A percentile compares a stretch with the other conserved stretches of the same genome.
Evolutionary conservation across 164 flowering plant species (phyloP).

Genomic region (Annona cherimola): DNA sequence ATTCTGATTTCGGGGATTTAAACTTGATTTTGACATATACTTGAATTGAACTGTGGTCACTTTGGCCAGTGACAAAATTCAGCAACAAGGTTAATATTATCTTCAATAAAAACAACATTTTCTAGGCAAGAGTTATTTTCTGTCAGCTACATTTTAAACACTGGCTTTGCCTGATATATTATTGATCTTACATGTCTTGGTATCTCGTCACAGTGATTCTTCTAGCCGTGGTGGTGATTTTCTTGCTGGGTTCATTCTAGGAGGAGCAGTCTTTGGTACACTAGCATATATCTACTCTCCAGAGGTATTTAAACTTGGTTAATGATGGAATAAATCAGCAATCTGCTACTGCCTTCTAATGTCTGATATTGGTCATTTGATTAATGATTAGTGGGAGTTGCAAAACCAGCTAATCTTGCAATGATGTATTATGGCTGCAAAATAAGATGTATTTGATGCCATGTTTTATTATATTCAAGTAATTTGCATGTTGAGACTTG

Average conservation of each 20-base stretch:
- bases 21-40: too few species aligned
- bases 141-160: too few species aligned
- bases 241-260: constrained; percentile 79
- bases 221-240: constrained; percentile 54
- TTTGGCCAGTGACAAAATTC: too few species aligned
- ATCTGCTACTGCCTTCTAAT: too few species aligned
- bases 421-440: background rate
- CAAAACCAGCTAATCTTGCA: background rate
- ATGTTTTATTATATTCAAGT: background rate
- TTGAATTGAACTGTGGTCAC: too few species aligned
- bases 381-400: too few species aligned
- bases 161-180: too few species aligned
- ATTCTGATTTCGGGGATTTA: too few species aligned
- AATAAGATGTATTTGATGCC: background rate
- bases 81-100: too few species aligned
- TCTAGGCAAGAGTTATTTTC: too few species aligned
- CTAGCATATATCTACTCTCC: constrained; percentile 84
- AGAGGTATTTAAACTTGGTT: constrained; percentile 48
- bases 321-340: background rate
- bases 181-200: background rate
- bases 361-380: too few species aligned
- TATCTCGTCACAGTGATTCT: constrained; percentile 34
- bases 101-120: too few species aligned
- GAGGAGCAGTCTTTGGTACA: constrained; percentile 92
- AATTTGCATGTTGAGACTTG: background rate